Conservation (phyloP, 441 rosid species). For the Corymbia calophylla region DNA sequence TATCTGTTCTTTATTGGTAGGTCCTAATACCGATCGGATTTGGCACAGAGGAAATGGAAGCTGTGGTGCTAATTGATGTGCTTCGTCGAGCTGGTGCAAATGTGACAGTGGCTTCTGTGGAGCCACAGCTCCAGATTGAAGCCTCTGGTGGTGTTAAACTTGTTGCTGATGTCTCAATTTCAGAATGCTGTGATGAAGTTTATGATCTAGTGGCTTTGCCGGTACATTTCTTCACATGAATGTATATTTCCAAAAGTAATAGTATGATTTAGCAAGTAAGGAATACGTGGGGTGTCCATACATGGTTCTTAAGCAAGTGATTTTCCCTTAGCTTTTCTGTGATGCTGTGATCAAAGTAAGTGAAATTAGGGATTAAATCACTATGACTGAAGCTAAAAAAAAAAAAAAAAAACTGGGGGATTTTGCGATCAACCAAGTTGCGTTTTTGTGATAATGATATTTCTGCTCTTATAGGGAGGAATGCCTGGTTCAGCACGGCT, state of each 20-base stretch:
- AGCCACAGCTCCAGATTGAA: slow-evolving; percentile 73
- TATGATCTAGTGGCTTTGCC: slow-evolving; percentile 92
- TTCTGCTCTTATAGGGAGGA: slow-evolving; percentile 57
- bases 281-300: neutral
- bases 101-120: slow-evolving; percentile 86
- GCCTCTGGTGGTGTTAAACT: slow-evolving; percentile 64
- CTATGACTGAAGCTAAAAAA: neutral
- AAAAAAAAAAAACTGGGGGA: neutral
- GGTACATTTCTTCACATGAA: slow-evolving; percentile 32
- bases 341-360: neutral
- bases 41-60: slow-evolving; percentile 96
- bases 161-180: slow-evolving; percentile 71
- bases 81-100: slow-evolving; percentile 89
- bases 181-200: slow-evolving; percentile 46
- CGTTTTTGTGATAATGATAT: neutral
- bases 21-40: slow-evolving; percentile 82
- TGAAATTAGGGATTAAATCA: neutral
- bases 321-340: neutral
- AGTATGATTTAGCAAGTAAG: neutral
- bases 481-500: slow-evolving; percentile 94
- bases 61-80: slow-evolving; percentile 68
- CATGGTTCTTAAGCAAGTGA: neutral
- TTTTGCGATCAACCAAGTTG: neutral
- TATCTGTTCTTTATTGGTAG: slow-evolving; percentile 18
- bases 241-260: neutral